phyloP scores from a whole-genome alignment of 2,329 filamentous ascomycete genomes.

The Penicillium sp. region DNA sequence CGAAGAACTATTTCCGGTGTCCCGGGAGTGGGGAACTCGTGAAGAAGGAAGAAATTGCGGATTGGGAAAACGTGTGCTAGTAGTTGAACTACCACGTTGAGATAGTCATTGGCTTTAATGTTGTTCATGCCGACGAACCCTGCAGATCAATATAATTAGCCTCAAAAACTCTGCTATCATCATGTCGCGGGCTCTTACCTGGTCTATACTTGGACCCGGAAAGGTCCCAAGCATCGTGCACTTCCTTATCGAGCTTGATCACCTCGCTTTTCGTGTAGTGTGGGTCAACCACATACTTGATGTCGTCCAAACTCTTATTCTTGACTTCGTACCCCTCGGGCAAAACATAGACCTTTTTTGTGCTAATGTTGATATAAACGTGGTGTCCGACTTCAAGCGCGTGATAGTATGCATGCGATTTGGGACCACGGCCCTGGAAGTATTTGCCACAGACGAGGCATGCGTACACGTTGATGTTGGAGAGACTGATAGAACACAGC shows the following conservation, averaged over 20 bases:
- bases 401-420: conserved; percentile 96
- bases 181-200: conserved; percentile 39
- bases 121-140: conserved; percentile 98
- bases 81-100: conserved; percentile 91
- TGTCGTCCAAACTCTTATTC: conserved; percentile 91
- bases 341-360: conserved; percentile 51
- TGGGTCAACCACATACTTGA: conserved; percentile 96
- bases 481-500: conserved; percentile 89
- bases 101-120: conserved; percentile 98
- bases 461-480: conserved; percentile 98
- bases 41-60: conserved; percentile 86
- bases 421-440: conserved; percentile 87
- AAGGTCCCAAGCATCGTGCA: conserved; percentile 66
- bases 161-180: background rate
- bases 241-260: conserved; percentile 66
- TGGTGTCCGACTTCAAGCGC: conserved; percentile 92
- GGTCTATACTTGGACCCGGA: conserved; percentile 81
- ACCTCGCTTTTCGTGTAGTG: conserved; percentile 78
- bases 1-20: conserved; percentile 78
- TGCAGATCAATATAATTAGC: conserved; percentile 16
- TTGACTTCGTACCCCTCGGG: conserved; percentile 96
- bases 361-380: conserved; percentile 94
- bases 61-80: conserved; percentile 85
- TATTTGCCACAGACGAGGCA: conserved; percentile 98
- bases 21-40: conserved; percentile 64